A percentile compares a stretch with the other conserved stretches of the same genome.
phyloP scores from a whole-genome alignment of 495 filamentous ascomycete genomes.

The Parmelia sp. region DNA sequence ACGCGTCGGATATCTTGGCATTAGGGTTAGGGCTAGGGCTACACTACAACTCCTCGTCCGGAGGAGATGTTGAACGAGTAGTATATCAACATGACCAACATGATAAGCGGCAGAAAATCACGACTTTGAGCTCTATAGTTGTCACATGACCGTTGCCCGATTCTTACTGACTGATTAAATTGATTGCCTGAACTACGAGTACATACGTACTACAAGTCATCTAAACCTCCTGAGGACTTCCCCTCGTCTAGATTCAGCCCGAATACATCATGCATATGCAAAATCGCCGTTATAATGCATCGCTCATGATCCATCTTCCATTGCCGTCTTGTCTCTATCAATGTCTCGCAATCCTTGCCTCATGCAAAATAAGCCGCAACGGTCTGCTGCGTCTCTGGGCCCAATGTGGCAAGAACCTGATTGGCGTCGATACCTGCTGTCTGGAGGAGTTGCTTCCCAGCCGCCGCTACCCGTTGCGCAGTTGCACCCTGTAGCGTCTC shows the following conservation, averaged over 20 bases:
- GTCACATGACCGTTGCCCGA: neutral
- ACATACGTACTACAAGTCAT: neutral
- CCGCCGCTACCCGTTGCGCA: slow-evolving; percentile 60
- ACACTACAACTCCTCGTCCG: too few relatives aligned
- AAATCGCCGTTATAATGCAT: slow-evolving; percentile 15
- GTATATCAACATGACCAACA: too few relatives aligned
- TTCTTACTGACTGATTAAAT: neutral
- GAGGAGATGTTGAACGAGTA: neutral
- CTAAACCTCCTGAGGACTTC: neutral
- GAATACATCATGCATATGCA: slow-evolving; percentile 12
- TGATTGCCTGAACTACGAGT: slow-evolving; percentile 6
- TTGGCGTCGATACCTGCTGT: slow-evolving; percentile 63
- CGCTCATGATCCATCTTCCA: slow-evolving; percentile 7
- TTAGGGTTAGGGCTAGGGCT: neutral
- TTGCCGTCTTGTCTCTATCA: neutral
- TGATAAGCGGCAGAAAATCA: too few relatives aligned
- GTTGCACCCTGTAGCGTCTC: slow-evolving; percentile 84
- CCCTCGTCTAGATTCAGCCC: slow-evolving; percentile 4
- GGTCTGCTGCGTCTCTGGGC: slow-evolving; percentile 67
- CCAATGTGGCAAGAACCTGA: slow-evolving; percentile 61
- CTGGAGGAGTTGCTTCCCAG: slow-evolving; percentile 66
- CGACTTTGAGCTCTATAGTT: neutral
- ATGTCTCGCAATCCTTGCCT: neutral
- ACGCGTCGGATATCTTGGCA: slow-evolving; percentile 1
- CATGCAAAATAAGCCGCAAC: slow-evolving; percentile 60